These are phyloP conservation scores for Castanopsis chinensis DNA, from an alignment of 306 rosid genomes.

Conservation along the genomic window DNA sequence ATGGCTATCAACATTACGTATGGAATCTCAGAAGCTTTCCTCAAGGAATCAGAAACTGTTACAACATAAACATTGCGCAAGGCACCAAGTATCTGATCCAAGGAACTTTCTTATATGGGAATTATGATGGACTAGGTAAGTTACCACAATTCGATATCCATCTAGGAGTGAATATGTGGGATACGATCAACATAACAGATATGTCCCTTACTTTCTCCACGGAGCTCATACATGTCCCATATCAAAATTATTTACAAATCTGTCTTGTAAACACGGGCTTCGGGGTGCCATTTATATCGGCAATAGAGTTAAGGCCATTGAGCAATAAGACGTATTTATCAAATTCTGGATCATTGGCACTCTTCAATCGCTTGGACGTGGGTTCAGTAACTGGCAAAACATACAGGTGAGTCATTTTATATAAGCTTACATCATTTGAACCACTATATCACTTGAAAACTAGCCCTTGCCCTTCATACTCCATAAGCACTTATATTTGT, in stretches of 20 bases:
- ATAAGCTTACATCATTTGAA: neutral
- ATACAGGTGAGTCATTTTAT: constrained; percentile 6
- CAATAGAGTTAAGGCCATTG: constrained; percentile 45
- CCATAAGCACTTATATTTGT: no score
- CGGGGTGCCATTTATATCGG: constrained; percentile 47
- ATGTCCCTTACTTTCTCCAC: neutral
- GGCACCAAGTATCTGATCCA: constrained; percentile 38
- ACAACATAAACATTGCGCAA: constrained; percentile 29
- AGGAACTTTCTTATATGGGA: constrained; percentile 42
- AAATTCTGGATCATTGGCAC: constrained; percentile 6
- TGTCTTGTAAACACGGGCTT: constrained; percentile 47
- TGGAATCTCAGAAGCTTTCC: constrained; percentile 46
- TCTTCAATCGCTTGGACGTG: neutral
- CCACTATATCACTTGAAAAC: no score
- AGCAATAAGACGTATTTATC: constrained; percentile 19
- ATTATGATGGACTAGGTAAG: constrained; percentile 35
- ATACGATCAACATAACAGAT: constrained; percentile 9
- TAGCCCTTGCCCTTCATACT: no score
- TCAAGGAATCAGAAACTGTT: constrained; percentile 50
- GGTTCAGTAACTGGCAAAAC: constrained; percentile 22
- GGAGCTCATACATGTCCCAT: constrained; percentile 42
- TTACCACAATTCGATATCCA: constrained; percentile 41
- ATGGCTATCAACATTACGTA: constrained; percentile 18
- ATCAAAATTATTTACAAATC: constrained; percentile 16
- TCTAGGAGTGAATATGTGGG: constrained; percentile 45